phyloP scores from a whole-genome alignment of 2,329 filamentous ascomycete species.

The Botrytis galanthina region DNA sequence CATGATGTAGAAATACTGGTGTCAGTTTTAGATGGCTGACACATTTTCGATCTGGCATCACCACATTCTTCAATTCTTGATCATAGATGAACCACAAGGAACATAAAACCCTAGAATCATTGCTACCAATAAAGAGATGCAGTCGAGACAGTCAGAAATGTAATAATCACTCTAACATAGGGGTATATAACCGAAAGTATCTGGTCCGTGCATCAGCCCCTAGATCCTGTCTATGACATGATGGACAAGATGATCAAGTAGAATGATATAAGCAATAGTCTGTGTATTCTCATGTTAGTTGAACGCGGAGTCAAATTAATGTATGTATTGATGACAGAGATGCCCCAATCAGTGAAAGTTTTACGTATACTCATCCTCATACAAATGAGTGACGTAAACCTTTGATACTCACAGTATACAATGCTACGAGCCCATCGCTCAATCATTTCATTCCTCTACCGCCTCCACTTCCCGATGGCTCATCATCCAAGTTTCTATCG shows the following conservation, averaged over 20 bases:
- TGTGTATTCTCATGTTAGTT: not conserved
- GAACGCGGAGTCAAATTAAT: not conserved
- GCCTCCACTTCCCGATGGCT: not conserved
- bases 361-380: not conserved
- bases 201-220: not conserved
- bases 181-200: not conserved
- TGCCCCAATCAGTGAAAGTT: not conserved
- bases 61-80: not conserved
- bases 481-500: not conserved
- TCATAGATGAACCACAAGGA: not conserved
- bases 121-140: not conserved
- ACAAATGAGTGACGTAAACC: not conserved
- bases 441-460: not conserved
- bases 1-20: accelerated
- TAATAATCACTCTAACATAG: not conserved
- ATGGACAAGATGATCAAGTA: not conserved
- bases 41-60: not conserved
- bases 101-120: not conserved
- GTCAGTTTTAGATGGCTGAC: not conserved
- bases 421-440: not conserved
- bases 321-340: no score
- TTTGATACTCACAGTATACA: not conserved
- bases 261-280: not conserved
- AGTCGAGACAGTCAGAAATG: not conserved
- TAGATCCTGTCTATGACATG: not conserved